Conservation (phyloP, 306 rosid genomes). For the Quercus ilex region DNA sequence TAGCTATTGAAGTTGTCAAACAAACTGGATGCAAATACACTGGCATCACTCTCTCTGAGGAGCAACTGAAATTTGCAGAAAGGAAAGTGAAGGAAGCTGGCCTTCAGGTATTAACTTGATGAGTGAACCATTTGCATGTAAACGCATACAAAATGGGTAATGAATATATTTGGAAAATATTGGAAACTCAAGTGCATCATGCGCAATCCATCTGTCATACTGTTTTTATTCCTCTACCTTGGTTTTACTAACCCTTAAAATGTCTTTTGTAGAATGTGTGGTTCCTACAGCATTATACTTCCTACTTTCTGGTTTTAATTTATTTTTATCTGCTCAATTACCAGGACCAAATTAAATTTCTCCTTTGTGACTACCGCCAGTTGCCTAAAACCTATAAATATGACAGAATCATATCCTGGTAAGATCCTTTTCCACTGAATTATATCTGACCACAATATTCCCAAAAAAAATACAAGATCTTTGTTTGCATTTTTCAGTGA, state of each 20-base stretch:
- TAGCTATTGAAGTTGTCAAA: constrained; percentile 82
- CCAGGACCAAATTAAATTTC: constrained; percentile 67
- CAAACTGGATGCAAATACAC: constrained; percentile 83
- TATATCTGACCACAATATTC: no score
- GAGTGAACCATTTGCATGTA: no score
- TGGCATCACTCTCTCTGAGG: constrained; percentile 79
- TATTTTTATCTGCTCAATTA: not conserved
- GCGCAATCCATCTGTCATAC: no score
- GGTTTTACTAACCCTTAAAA: no score
- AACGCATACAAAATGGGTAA: no score
- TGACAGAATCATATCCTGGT: constrained; percentile 44
- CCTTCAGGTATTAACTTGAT: constrained; percentile 56
- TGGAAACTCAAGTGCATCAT: no score
- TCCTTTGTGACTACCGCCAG: constrained; percentile 81
- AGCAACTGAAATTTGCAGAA: constrained; percentile 78
- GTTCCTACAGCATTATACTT: no score
- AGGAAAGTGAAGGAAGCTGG: constrained; percentile 64
- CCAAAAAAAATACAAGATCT: no score
- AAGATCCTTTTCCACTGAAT: no score
- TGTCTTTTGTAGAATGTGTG: no score
- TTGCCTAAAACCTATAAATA: constrained; percentile 48
- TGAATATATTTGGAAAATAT: no score
- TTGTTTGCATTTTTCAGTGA: constrained; percentile 24
- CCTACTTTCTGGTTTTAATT: not conserved
- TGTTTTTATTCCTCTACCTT: no score